Evolutionary conservation across 208 protist genomes (phyloP), one percentile per base, ranked within the genome.

Genomic region (Angomonas ambiguus): DNA sequence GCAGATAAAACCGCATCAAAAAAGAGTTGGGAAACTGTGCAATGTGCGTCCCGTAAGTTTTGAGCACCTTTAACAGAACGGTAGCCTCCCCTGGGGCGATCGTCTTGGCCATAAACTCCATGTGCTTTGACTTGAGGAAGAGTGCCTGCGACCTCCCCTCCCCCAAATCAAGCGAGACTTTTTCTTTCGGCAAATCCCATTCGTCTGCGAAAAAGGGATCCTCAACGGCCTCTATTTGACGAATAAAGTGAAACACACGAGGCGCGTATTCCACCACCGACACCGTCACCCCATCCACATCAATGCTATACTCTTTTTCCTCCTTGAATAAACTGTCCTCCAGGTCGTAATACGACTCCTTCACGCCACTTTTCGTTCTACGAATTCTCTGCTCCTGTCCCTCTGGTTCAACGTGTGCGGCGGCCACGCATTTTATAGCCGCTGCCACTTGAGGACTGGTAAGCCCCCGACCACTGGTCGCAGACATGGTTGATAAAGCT

Each of bases 31-130:
- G 74, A 48, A 90, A 51, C 1, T 60, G 30, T 27, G 65, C 51
- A 32, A 92, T 61, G 74, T 95, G 77, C 48, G 75, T 55, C 16
- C 72, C 63, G 73, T 92, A 92, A 27, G 69, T 56, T 11, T 25
- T 65, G 33, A 95, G 64, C 1, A 93, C 62, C 34, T 35, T 34
- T n/a, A 89, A 63, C 34, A 95, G 61, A 10, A 90, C 80, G 16
- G 83, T 32, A 20, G 83, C 85, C 76, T 95, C 89, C 28, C 71
- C 80, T 30, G 69, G 48, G 6, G 84, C 74, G 59, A 95, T 91
- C 3, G 86, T 95, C 77, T 95, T 95, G 51, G 80, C 87, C 76
- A 95, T 87, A 33, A 93, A 82, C 8, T 75, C 20, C 79, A 85
- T 87, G n/a, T 62, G 78, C 48, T 82, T 83, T 2, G 89, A 95